A percentile compares a stretch with the other conserved stretches of the same genome.
Conservation (phyloP, 139 green algal genomes). For the Yamagishiella unicocca region DNA sequence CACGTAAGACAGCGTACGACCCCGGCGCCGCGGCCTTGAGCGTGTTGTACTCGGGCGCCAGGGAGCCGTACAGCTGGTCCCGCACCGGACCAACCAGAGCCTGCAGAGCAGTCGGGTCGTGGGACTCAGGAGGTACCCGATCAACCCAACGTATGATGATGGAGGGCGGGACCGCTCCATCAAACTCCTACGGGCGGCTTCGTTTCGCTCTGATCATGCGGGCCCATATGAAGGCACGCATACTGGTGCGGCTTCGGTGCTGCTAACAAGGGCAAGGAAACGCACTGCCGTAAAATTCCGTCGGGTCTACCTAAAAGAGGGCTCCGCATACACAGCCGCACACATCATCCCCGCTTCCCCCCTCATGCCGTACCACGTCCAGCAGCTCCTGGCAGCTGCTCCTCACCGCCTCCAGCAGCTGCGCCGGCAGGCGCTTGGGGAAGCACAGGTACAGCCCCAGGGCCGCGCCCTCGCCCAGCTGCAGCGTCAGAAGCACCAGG, state of each 20-base stretch:
- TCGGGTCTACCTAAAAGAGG: too few relatives aligned
- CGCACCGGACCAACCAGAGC: neutral
- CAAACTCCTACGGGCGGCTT: too few relatives aligned
- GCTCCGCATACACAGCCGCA: too few relatives aligned
- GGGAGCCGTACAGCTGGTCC: neutral
- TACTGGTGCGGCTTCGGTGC: too few relatives aligned
- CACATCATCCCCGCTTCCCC: neutral
- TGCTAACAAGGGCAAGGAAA: too few relatives aligned
- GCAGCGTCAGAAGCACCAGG: constrained; percentile 10
- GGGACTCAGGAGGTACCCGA: too few relatives aligned
- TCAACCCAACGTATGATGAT: too few relatives aligned
- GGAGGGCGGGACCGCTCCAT: too few relatives aligned
- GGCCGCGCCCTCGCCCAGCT: neutral
- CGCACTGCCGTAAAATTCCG: too few relatives aligned
- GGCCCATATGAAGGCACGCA: too few relatives aligned
- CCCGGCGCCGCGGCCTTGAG: neutral
- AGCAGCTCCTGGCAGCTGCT: constrained; percentile 31
- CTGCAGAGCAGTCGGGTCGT: too few relatives aligned
- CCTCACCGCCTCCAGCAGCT: constrained; percentile 31
- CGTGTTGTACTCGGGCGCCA: constrained; percentile 8
- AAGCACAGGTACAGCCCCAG: constrained; percentile 33
- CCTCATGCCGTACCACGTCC: neutral
- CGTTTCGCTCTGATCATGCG: too few relatives aligned
- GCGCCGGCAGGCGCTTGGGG: constrained; percentile 4
- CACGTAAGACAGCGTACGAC: constrained; percentile 26